Evolutionary conservation across 2,329 filamentous ascomycete genomes (phyloP), one percentile per base, ranked within the genome.

Genomic region (Ascochyta rabiei): DNA sequence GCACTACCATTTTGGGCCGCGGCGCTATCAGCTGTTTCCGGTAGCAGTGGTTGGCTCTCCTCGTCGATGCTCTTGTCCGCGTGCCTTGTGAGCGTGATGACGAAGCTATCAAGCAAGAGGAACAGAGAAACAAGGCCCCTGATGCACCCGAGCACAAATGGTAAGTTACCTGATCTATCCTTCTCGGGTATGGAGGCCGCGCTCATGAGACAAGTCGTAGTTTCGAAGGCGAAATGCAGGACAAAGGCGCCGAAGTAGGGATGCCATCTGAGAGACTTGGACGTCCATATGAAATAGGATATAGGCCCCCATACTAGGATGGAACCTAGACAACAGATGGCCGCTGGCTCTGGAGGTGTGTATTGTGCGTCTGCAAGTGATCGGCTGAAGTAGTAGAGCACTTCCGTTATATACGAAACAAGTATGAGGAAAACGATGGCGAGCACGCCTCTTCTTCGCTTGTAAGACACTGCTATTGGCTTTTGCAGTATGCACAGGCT

Each of bases 11-110:
- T 79, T 77, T 46, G 80, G 75, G 28, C 70, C 41, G 56, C 35
- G 43, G 37, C 75, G 70, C 53, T 72, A 48, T 71, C 66, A n/a
- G 60, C 61, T 47, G 71, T 72, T 41, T 81, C 80, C 28, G 78
- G 76, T 4, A 89, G 76, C 9, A 89, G 74, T 2, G 84, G 79
- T 59, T 87, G 84, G 6, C 78, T 77, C 68, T 89, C 86, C 48
- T 83, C 79, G 66, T 88, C 85, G 9, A 62, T 64, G 31, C 73
- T 70, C 38, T 69, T 66, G 46, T 75, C 75, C 9, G 54, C 42
- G 46, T 71, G 57, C 40, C 64, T 69, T 2, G 57, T 60, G 26
- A 72, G 43, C 6, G 71, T 53, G n/a, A 74, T 64, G 4, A 64
- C 35, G 28, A 73, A 71, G 15, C 63, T 64, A 41, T 72, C 64